Evolutionary conservation across 495 filamentous ascomycete genomes (phyloP).

Genomic region (Antarctomyces pellizariae): DNA sequence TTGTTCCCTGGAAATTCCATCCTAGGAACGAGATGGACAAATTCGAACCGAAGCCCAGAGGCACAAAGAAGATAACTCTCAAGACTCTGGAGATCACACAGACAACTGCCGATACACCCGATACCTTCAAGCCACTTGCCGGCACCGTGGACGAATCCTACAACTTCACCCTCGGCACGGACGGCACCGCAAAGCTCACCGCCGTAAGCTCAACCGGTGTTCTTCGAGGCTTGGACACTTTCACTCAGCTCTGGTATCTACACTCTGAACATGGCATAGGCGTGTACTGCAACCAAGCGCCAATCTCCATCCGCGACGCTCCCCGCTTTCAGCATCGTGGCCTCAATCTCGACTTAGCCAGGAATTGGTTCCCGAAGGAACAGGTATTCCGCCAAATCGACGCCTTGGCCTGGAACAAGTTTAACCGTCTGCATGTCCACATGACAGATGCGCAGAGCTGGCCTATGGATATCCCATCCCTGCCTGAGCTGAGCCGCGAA

Average conservation of each 20-base stretch:
- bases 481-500: constrained; percentile 42
- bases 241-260: constrained; percentile 53
- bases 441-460: constrained; percentile 65
- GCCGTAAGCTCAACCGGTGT: constrained; percentile 41
- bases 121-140: constrained; percentile 29
- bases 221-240: constrained; percentile 40
- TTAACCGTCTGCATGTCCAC: constrained; percentile 60
- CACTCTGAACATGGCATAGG: constrained; percentile 28
- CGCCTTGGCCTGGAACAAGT: constrained; percentile 47
- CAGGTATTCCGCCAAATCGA: constrained; percentile 50
- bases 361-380: constrained; percentile 36
- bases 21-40: constrained; percentile 23
- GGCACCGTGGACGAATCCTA: constrained; percentile 54
- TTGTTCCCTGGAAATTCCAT: constrained; percentile 59
- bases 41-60: constrained; percentile 32
- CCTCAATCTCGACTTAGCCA: constrained; percentile 45
- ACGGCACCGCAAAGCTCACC: constrained; percentile 31
- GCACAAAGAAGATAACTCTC: constrained; percentile 24
- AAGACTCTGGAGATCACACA: constrained; percentile 33
- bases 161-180: constrained; percentile 27
- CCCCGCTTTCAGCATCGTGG: constrained; percentile 52
- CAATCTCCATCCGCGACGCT: constrained; percentile 37
- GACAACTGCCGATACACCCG: constrained; percentile 25
- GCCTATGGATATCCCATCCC: constrained; percentile 51
- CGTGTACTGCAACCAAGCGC: constrained; percentile 41